These are phyloP conservation scores for Lactifluus pinguis DNA, from an alignment of 768 basidiomycete genomes.

Conservation along the genomic window DNA sequence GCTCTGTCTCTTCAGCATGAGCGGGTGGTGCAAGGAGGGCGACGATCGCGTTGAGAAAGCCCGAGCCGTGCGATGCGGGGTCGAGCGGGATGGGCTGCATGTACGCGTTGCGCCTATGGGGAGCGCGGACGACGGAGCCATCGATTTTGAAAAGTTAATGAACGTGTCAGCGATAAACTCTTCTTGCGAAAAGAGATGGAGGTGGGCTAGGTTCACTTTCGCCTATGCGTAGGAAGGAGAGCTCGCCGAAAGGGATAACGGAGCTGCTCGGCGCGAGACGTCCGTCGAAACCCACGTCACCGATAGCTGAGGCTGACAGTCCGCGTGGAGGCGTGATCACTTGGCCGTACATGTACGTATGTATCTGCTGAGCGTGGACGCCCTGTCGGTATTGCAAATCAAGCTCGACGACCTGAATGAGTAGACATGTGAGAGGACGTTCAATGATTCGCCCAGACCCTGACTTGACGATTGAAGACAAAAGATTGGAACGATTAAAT, in stretches of 20 bases:
- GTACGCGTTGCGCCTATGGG: slow-evolving; percentile 87
- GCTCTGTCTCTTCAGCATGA: slow-evolving; percentile 62
- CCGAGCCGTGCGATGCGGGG: slow-evolving; percentile 59
- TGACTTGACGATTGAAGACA: too few species aligned
- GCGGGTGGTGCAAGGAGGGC: slow-evolving; percentile 62
- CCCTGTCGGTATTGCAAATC: slow-evolving; percentile 74
- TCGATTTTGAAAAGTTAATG: slow-evolving; percentile 49
- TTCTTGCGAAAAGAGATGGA: neutral
- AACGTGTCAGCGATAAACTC: neutral
- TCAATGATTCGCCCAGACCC: too few species aligned
- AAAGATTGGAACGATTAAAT: too few species aligned
- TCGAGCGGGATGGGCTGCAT: slow-evolving; percentile 81
- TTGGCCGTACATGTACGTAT: slow-evolving; percentile 91
- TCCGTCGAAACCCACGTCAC: slow-evolving; percentile 63
- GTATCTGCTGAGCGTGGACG: slow-evolving; percentile 69
- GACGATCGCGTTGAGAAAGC: slow-evolving; percentile 76
- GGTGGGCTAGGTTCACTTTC: slow-evolving; percentile 45
- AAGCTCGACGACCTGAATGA: slow-evolving; percentile 74
- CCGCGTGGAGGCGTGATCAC: slow-evolving; percentile 56
- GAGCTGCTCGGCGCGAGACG: slow-evolving; percentile 83
- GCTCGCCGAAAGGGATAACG: slow-evolving; percentile 70
- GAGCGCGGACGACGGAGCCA: slow-evolving; percentile 89
- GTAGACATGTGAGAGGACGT: slow-evolving; percentile 27
- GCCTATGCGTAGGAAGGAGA: slow-evolving; percentile 83
- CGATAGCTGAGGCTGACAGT: slow-evolving; percentile 45